Conservation (phyloP, 306 rosid genomes). For the Cicer yamashitae region DNA sequence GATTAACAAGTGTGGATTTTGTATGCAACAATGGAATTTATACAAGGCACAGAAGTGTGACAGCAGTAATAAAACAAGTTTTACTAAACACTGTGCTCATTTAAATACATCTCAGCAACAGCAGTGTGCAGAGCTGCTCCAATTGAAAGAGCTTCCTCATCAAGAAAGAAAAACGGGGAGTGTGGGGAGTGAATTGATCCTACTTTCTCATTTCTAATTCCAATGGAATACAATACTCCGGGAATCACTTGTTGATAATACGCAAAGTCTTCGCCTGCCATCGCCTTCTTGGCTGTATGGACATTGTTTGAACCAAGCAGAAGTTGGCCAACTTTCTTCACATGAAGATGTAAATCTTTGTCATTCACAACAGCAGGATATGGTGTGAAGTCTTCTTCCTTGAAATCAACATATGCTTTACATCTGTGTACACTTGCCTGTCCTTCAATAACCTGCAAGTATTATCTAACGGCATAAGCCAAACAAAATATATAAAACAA, state of each 20-base stretch:
- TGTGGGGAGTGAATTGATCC: constrained; percentile 75
- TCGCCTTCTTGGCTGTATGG: constrained; percentile 46
- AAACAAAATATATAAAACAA: constrained; percentile 12
- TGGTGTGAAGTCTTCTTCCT: constrained; percentile 34
- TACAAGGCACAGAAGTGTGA: too few relatives aligned
- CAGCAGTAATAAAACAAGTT: neutral
- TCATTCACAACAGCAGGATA: constrained; percentile 52
- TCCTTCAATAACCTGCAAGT: constrained; percentile 65
- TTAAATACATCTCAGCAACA: constrained; percentile 63
- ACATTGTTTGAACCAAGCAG: constrained; percentile 69
- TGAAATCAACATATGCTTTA: constrained; percentile 53
- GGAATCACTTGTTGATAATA: constrained; percentile 67
- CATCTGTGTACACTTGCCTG: constrained; percentile 78
- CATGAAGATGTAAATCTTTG: constrained; percentile 62
- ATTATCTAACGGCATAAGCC: constrained; percentile 20
- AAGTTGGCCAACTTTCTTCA: constrained; percentile 62
- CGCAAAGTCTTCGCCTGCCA: constrained; percentile 84
- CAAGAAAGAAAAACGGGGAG: constrained; percentile 76
- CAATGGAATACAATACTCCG: constrained; percentile 55
- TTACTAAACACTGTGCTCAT: constrained; percentile 36
- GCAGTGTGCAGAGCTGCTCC: constrained; percentile 69
- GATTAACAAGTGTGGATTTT: too few relatives aligned
- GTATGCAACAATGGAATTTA: too few relatives aligned
- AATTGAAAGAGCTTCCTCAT: constrained; percentile 69
- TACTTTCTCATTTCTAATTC: constrained; percentile 69